These are phyloP conservation scores for Dendrobium huoshanense DNA, from an alignment of 106 monocot species.

Conservation along the genomic window DNA sequence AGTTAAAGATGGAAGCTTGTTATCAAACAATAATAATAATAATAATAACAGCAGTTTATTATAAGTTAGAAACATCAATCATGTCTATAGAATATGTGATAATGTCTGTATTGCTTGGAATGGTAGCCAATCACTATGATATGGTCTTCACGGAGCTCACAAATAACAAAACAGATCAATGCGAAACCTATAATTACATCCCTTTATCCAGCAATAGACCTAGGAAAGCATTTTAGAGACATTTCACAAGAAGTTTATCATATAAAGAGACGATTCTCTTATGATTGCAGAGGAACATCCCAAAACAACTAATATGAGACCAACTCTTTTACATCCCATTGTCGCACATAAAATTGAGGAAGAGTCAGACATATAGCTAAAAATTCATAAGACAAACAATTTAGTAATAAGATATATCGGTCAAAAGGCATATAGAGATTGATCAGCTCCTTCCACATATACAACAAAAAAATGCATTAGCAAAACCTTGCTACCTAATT, in stretches of 20 bases:
- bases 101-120: background rate
- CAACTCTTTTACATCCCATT: background rate
- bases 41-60: background rate
- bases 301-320: background rate
- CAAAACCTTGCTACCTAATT: background rate
- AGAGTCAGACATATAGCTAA: background rate
- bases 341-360: background rate
- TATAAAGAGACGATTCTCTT: background rate
- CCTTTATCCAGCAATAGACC: background rate
- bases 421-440: background rate
- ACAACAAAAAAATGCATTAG: background rate
- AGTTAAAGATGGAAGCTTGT: background rate
- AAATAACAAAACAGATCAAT: background rate
- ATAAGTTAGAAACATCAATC: background rate
- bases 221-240: background rate
- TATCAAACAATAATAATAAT: background rate
- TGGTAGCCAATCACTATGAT: background rate
- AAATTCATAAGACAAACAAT: background rate
- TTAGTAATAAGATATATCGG: background rate
- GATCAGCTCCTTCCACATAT: background rate
- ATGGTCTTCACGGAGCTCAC: background rate
- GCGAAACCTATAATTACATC: background rate
- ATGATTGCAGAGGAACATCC: background rate
- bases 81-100: background rate
- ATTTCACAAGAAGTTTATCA: background rate